These are phyloP conservation scores for Coemansia sp. DNA, from an alignment of 192 early-diverging fungal species.

Conservation along the genomic window DNA sequence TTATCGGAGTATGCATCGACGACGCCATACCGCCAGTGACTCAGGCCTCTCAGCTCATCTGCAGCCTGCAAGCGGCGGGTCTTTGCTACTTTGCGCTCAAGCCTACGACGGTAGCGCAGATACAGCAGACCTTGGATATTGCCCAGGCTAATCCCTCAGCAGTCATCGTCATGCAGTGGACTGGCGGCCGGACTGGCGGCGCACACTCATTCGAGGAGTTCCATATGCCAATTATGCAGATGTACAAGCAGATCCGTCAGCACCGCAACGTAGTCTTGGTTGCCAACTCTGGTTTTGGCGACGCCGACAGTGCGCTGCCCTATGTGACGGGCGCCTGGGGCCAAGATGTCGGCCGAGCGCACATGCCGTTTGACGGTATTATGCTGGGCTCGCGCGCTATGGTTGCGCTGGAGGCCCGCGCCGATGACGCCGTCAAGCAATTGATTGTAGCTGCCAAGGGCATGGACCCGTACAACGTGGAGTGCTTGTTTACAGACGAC, in stretches of 20 bases:
- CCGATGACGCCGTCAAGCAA: slow-evolving; percentile 76
- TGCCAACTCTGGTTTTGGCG: slow-evolving; percentile 90
- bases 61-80: slow-evolving; percentile 72
- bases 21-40: slow-evolving; percentile 80
- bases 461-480: slow-evolving; percentile 70
- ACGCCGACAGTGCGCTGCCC: slow-evolving; percentile 78
- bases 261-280: slow-evolving; percentile 86
- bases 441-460: slow-evolving; percentile 84
- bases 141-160: slow-evolving; percentile 76
- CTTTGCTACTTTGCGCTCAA: slow-evolving; percentile 85
- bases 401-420: slow-evolving; percentile 80
- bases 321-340: slow-evolving; percentile 92
- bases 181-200: slow-evolving; percentile 92
- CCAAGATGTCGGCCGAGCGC: slow-evolving; percentile 68
- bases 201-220: slow-evolving; percentile 95
- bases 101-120: slow-evolving; percentile 76
- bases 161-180: slow-evolving; percentile 91
- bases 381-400: slow-evolving; percentile 90
- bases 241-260: slow-evolving; percentile 83
- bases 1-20: slow-evolving; percentile 83
- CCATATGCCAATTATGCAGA: slow-evolving; percentile 83
- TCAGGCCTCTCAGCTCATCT: slow-evolving; percentile 69
- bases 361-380: slow-evolving; percentile 95
- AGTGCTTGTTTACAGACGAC: slow-evolving; percentile 82
- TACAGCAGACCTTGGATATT: slow-evolving; percentile 77